Evolutionary conservation across 257 asterid species (phyloP), one percentile per base, ranked within the genome.

Genomic region (Solanum sparsipilum): DNA sequence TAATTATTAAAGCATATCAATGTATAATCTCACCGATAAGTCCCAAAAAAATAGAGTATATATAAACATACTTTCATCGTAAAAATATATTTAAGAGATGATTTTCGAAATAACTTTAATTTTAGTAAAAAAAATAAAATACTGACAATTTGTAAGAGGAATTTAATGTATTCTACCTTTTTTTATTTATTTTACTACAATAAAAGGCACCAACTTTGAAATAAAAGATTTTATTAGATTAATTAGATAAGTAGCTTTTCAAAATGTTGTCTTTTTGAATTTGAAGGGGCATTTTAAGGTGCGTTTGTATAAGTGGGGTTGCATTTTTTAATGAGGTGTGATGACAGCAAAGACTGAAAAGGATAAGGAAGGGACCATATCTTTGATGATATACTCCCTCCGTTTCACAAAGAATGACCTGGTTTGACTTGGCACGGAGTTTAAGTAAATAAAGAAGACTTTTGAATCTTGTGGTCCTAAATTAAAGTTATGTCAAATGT

Each of bases 281-380:
- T 79, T 79, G 85, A 79, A 79, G 67, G 67, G 85, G 27, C 85
- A 79, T 13, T 79, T 44, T 44, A 41, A 78, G 84, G 65, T 41
- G 38, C 34, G 25, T 41, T 41, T 32, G n/a, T 32, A 29, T 13
- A 44, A 29, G 85, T 44, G 85, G 38, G 67, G 85, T 25, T 44
- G 5, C 67, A 79, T 35, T 20, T 79, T 25, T 67, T 44, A 27
- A 44, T 79, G 25, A 79, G 38, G 16, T 27, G 23, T 27, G 13
- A 29, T 9, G 67, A 79, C 67, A 79, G 38, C 38, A 27, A 79
- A 79, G 13, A 34, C 15, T 15, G 38, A 32, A 72, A 72, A 4
- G 85, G 85, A 79, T 44, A 79, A 44, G 67, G 67, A 44, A 27
- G 25, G 27, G 39, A 15, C 67, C 85, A 79, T 79, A 79, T 44